Percentiles rank a stretch among this genome's conserved stretches.
phyloP scores from a whole-genome alignment of 2,329 filamentous ascomycete species.

The Septoria petroselini region DNA sequence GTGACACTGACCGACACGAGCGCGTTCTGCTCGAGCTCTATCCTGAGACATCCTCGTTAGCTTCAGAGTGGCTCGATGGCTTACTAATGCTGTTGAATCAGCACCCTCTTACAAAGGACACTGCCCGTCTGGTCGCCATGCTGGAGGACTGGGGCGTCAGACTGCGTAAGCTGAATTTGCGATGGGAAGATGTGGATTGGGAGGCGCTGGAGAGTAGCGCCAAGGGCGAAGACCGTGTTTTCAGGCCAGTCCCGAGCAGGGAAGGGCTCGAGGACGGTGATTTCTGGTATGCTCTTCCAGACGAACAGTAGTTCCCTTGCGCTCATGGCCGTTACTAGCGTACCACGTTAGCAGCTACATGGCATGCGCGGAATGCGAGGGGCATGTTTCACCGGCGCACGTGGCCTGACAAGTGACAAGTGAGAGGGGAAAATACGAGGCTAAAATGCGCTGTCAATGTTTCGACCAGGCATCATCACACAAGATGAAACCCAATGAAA shows the following conservation, averaged over 20 bases:
- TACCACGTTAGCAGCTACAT: too few species aligned
- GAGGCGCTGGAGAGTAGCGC: slow-evolving; percentile 40
- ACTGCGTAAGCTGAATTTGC: slow-evolving; percentile 85
- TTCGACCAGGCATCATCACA: too few species aligned
- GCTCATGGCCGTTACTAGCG: too few species aligned
- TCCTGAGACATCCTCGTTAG: slow-evolving; percentile 74
- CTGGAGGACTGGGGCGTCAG: slow-evolving; percentile 89
- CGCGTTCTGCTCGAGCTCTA: slow-evolving; percentile 76
- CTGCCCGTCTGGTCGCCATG: slow-evolving; percentile 80
- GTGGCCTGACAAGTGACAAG: too few species aligned
- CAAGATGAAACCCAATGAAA: too few species aligned
- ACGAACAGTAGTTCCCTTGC: slow-evolving; percentile 18
- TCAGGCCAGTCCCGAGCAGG: slow-evolving; percentile 63
- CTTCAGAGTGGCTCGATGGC: slow-evolving; percentile 95
- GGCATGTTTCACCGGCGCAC: too few species aligned
- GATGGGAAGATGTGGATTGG: slow-evolving; percentile 71
- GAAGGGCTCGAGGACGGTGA: slow-evolving; percentile 79
- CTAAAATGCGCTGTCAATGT: too few species aligned
- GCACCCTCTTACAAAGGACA: slow-evolving; percentile 94
- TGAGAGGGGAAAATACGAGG: too few species aligned
- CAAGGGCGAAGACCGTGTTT: slow-evolving; percentile 33
- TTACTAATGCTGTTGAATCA: slow-evolving; percentile 93
- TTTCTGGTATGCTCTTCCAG: slow-evolving; percentile 74
- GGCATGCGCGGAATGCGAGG: too few species aligned
- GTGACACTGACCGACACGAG: slow-evolving; percentile 48